These are phyloP conservation scores for Neonectria magnoliae DNA, from an alignment of 2,329 filamentous ascomycete species.

Conservation along the genomic window DNA sequence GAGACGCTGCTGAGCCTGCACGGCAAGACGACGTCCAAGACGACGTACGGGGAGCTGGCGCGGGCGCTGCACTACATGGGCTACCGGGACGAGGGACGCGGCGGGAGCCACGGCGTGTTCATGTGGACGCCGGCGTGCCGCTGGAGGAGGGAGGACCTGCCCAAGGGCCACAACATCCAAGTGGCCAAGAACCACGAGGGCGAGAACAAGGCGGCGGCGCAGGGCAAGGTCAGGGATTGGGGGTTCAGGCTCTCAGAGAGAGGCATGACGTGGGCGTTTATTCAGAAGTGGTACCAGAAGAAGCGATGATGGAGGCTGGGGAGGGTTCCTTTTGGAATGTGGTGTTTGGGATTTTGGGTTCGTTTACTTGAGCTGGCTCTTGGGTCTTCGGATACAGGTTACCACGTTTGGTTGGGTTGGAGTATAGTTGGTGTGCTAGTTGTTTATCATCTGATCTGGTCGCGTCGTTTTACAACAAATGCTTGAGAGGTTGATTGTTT, in stretches of 20 bases:
- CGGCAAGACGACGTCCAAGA: background rate
- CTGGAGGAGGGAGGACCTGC: constrained; percentile 7
- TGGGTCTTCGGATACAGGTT: background rate
- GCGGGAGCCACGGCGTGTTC: constrained; percentile 27
- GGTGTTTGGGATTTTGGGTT: background rate
- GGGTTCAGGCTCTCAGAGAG: constrained; percentile 4
- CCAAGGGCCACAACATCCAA: constrained; percentile 23
- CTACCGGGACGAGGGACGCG: constrained; percentile 22
- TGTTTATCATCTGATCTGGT: too few species aligned
- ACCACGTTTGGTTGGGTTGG: background rate
- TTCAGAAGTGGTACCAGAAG: constrained; percentile 24
- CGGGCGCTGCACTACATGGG: constrained; percentile 21
- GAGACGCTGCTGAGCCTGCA: constrained; percentile 22
- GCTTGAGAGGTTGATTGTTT: too few species aligned
- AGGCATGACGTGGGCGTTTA: constrained; percentile 19
- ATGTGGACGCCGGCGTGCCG: constrained; percentile 4
- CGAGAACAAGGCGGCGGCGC: background rate
- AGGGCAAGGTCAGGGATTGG: constrained; percentile 22
- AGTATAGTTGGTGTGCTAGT: background rate
- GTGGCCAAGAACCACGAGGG: constrained; percentile 28
- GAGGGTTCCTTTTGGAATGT: background rate
- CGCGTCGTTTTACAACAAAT: too few species aligned
- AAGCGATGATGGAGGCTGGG: background rate
- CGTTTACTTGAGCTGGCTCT: background rate
- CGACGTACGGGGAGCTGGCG: constrained; percentile 20